Conservation (phyloP, 345 rosid species). For the Citrus sp. region DNA sequence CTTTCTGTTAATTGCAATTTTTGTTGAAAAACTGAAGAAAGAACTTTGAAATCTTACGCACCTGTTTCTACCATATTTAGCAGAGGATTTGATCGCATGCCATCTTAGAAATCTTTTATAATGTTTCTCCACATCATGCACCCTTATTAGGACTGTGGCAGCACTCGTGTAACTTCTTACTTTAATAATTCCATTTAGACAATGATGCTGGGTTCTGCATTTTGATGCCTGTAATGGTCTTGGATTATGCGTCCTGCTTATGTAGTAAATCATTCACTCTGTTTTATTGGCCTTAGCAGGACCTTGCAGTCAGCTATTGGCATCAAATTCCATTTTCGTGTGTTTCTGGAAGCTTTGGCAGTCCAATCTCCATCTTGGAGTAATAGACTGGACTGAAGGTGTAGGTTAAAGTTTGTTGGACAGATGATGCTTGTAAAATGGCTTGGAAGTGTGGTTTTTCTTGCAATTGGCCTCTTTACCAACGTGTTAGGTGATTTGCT, state of each 20-base stretch:
- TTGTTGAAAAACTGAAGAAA: neutral
- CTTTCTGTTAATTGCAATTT: neutral
- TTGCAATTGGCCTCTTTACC: conserved; percentile 37
- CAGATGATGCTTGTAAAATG: conserved; percentile 54
- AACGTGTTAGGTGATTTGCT: conserved; percentile 46
- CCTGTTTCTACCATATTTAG: neutral
- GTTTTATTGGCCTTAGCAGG: conserved; percentile 2
- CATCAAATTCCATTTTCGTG: neutral
- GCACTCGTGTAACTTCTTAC: neutral
- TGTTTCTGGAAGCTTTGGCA: conserved; percentile 20
- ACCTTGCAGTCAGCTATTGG: neutral
- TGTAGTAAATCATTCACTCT: neutral
- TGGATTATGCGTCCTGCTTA: neutral
- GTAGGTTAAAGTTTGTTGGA: conserved; percentile 17
- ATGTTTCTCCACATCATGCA: neutral
- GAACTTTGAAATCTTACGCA: neutral
- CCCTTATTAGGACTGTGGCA: neutral
- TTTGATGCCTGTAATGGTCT: neutral
- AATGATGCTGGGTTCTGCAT: neutral
- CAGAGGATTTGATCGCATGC: neutral
- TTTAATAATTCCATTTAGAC: neutral
- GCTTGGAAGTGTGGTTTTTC: conserved; percentile 39
- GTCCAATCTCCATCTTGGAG: conserved; percentile 20
- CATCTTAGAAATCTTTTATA: neutral
- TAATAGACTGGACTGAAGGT: neutral